Evolutionary conservation across 1,284 basidiomycete species (phyloP), one percentile per base, ranked within the genome.

Genomic region (Cutaneotrichosporon daszewskae): DNA sequence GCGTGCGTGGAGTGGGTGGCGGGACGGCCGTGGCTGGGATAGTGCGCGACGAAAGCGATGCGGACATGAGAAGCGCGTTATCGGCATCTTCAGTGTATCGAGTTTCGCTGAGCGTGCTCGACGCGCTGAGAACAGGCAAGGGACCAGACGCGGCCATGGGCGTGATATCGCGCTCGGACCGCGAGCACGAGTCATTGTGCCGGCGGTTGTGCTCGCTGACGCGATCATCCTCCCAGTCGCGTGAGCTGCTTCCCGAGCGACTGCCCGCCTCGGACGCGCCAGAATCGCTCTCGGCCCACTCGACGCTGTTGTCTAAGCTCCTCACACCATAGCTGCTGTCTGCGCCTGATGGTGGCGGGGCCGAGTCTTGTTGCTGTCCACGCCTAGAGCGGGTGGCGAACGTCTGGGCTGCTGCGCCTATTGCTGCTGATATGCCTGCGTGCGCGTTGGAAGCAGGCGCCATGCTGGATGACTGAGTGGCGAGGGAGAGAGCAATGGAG

Each of bases 311-410:
- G 5, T 60, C 36, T 5, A 60, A 44, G 32, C 58, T 60, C 14
- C 56, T 43, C 7, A 60, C 58, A n/a, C 58, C 58, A 29, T 51
- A 60, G 40, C 38, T 55, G 38, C 54, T 56, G 37, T 60, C 58
- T 1, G 40, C 25, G 23, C 51, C 55, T 3, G 42, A 17, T 3
- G 55, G 43, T 32, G 47, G 42, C 13, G 51, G 44, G 20, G 39
- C 23, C 13, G 37, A 31, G 19, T 43, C 24, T 18, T 27, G 38
- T 25, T 39, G 41, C 16, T 19, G 26, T 19, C 13, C 25, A 6
- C 25, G 38, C 22, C 29, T 7, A 11, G 40, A 20, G 23, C 50
- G 50, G 45, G 51, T 49, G 46, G 46, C 46, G 18, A 52, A 52
- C 19, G 38, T 26, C 22, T 37, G 40, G 10, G 45, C 36, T 1